phyloP scores from a whole-genome alignment of 495 filamentous ascomycete genomes.

The Aspergillus hancockii region DNA sequence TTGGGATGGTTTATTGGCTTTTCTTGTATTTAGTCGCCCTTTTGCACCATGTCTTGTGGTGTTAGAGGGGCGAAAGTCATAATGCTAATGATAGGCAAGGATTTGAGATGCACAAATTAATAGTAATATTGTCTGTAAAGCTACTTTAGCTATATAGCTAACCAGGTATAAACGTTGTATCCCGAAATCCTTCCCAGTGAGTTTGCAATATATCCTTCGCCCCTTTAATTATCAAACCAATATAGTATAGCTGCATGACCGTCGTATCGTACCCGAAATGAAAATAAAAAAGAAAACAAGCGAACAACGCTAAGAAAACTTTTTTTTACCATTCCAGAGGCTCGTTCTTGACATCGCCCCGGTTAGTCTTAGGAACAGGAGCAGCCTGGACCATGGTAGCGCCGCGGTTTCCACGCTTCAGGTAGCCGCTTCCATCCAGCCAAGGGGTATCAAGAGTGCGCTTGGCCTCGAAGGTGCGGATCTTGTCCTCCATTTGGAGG shows the following conservation, averaged over 20 bases:
- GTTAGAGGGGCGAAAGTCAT: neutral
- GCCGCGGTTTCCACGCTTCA: constrained; percentile 67
- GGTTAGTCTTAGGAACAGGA: constrained; percentile 86
- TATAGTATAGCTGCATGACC: constrained; percentile 9
- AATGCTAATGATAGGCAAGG: neutral
- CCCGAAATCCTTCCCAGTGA: constrained; percentile 10
- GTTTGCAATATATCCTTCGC: neutral
- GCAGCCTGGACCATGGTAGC: constrained; percentile 77
- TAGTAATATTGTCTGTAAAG: constrained; percentile 1
- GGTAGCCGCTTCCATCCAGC: constrained; percentile 86
- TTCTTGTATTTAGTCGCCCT: neutral
- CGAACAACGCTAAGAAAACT: neutral
- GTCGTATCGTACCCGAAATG: constrained; percentile 9
- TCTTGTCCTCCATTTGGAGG: constrained; percentile 88
- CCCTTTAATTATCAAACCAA: neutral
- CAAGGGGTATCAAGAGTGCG: constrained; percentile 80
- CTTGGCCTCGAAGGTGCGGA: constrained; percentile 76
- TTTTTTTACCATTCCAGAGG: constrained; percentile 82
- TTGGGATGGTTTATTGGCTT: neutral
- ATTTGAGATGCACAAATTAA: constrained; percentile 2
- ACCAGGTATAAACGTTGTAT: neutral
- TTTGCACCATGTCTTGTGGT: neutral
- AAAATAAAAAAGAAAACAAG: constrained; percentile 5
- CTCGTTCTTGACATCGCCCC: constrained; percentile 80
- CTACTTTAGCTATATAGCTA: constrained; percentile 2